Evolutionary conservation across 2,329 filamentous ascomycete genomes (phyloP), one percentile per base, ranked within the genome.

Genomic region (Xylariaceae sp.): DNA sequence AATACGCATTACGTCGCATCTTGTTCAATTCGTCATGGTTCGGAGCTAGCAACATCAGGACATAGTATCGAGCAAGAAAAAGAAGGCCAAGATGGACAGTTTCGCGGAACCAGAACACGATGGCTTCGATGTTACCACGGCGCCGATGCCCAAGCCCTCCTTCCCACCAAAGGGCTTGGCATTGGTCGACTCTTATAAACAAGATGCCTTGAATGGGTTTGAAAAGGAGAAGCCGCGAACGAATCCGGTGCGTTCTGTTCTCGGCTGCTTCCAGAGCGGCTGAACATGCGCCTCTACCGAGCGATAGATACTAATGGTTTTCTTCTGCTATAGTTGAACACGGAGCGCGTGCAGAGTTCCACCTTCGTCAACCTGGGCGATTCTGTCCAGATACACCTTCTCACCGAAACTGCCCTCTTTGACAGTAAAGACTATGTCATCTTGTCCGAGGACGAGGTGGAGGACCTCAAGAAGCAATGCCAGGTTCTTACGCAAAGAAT

Each of bases 381-480:
- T 73, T 83, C 80, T 61, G 89, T 99, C 50, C 88, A 92, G 68
- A 87, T 96, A 72, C 95, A 97, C 73, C 78, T 99, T 51, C 82
- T 99, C 60, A 92, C 94, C 62, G 93, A 97, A 77, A 97, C 91
- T 17, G 94, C 94, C 17, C 84, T 99, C 61, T 84, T 87, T 61
- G 94, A 99, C 75, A 95, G 92, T 77, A 88, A 87, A 70, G 79
- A 86, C 67, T 99, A 87, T 73, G 87, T 93, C 70, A 87, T 99
- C 23, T 74, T 99, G 62, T 90, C 92, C 0, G 89, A 93, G 67
- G 92, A 96, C 72, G 92, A 97, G 75, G 88, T 97, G 35, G 94
- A 97, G 66, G 82, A 85, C 51, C 76, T 97, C 68, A 99, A 97
- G 80, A 96, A 92, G 73, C 90, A 96, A 77, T 84, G 87, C 63